Evolutionary conservation across 805 yeast species (phyloP).

Genomic region (Nakazawaea ernobii): DNA sequence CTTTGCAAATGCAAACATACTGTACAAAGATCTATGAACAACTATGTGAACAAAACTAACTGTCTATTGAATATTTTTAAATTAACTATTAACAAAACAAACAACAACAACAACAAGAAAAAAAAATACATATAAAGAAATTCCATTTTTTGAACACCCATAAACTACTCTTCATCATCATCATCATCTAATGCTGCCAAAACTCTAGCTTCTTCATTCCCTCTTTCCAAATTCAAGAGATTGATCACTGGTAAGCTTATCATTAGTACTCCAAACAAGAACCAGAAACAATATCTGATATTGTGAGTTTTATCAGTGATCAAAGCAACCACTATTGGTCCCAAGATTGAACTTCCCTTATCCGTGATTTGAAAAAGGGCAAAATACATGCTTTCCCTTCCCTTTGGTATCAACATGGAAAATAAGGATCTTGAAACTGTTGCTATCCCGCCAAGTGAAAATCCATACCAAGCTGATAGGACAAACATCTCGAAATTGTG

Average conservation of each 20-base stretch:
- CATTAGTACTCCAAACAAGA: constrained; percentile 48
- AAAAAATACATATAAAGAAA: too few relatives aligned
- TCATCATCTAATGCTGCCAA: constrained; percentile 23
- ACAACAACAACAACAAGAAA: too few relatives aligned
- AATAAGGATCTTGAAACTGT: constrained; percentile 66
- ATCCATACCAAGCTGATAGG: constrained; percentile 70
- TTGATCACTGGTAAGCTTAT: constrained; percentile 53
- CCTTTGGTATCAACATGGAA: constrained; percentile 64
- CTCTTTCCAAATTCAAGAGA: constrained; percentile 54
- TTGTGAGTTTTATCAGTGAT: constrained; percentile 70
- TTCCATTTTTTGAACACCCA: neutral
- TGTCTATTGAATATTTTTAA: too few relatives aligned
- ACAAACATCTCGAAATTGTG: constrained; percentile 64
- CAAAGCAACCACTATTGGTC: constrained; percentile 68
- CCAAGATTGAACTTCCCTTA: constrained; percentile 71
- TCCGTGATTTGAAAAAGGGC: constrained; percentile 74
- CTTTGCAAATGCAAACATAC: constrained; percentile 62
- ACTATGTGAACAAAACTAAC: too few relatives aligned
- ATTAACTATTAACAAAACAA: too few relatives aligned
- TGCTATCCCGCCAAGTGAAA: constrained; percentile 67
- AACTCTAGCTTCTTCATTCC: constrained; percentile 46
- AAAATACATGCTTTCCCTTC: constrained; percentile 71
- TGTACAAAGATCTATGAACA: too few relatives aligned
- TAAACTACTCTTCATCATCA: constrained; percentile 14
- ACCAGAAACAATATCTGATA: constrained; percentile 66